phyloP scores from a whole-genome alignment of 495 filamentous ascomycete genomes.

The Penicillium samsonianum region DNA sequence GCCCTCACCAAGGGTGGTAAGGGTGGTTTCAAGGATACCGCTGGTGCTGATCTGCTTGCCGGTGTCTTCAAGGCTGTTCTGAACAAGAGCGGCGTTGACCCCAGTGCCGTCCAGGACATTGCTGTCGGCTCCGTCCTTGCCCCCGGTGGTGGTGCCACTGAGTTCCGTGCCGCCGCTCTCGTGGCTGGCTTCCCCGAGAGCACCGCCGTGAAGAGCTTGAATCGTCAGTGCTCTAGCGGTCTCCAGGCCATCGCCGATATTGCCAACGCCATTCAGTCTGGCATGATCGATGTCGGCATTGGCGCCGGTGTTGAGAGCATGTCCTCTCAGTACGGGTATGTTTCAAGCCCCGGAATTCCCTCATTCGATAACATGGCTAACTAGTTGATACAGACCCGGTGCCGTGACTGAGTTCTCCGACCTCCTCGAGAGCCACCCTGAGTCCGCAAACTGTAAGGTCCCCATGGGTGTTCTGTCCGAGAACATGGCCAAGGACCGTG shows the following conservation, averaged over 20 bases:
- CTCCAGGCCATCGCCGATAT: slow-evolving; percentile 90
- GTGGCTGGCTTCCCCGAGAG: slow-evolving; percentile 88
- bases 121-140: slow-evolving; percentile 89
- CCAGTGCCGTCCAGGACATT: slow-evolving; percentile 83
- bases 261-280: slow-evolving; percentile 81
- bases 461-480: slow-evolving; percentile 96
- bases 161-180: slow-evolving; percentile 90
- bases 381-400: slow-evolving; percentile 56
- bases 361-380: slow-evolving; percentile 1
- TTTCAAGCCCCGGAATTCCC: neutral
- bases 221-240: slow-evolving; percentile 89
- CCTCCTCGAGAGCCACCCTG: slow-evolving; percentile 77
- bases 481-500: slow-evolving; percentile 85
- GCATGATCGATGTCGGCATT: slow-evolving; percentile 95
- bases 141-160: slow-evolving; percentile 92
- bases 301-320: slow-evolving; percentile 98
- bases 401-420: slow-evolving; percentile 95
- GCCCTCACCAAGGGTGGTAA: slow-evolving; percentile 90
- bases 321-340: slow-evolving; percentile 85
- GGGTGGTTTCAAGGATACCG: slow-evolving; percentile 93
- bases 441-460: slow-evolving; percentile 94
- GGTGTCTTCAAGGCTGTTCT: slow-evolving; percentile 81
- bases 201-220: slow-evolving; percentile 79
- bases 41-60: slow-evolving; percentile 79
- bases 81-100: slow-evolving; percentile 82